phyloP scores from a whole-genome alignment of 805 yeast genomes.

The Martiniozyma abietophila region DNA sequence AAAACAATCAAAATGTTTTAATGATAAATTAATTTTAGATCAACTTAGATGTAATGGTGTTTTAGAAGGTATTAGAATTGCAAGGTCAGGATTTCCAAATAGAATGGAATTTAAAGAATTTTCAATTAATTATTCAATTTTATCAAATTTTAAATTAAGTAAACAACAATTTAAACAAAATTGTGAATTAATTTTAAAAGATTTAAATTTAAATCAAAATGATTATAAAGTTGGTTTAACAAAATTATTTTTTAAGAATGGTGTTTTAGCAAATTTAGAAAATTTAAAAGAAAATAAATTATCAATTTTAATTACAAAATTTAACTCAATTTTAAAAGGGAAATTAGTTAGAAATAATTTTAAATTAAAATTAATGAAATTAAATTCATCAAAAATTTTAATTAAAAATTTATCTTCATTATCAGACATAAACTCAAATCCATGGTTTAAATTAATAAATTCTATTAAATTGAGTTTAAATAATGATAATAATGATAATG shows the following conservation, averaged over 20 bases:
- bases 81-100: conserved; percentile 95
- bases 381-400: conserved; percentile 64
- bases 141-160: conserved; percentile 31
- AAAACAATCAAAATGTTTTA: conserved; percentile 63
- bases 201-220: conserved; percentile 51
- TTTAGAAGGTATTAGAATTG: conserved; percentile 92
- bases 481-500: too few species aligned
- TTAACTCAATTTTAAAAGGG: conserved; percentile 65
- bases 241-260: conserved; percentile 67
- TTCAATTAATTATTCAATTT: conserved; percentile 61
- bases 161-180: conserved; percentile 44
- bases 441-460: conserved; percentile 73
- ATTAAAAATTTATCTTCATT: conserved; percentile 51
- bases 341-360: conserved; percentile 42
- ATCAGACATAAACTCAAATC: conserved; percentile 40
- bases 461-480: conserved; percentile 64
- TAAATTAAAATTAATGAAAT: conserved; percentile 40
- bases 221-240: conserved; percentile 61
- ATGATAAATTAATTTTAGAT: conserved; percentile 67
- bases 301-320: conserved; percentile 40
- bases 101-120: conserved; percentile 79
- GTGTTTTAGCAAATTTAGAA: conserved; percentile 72
- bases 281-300: conserved; percentile 61
- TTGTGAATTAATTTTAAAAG: conserved; percentile 56
- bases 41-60: conserved; percentile 97